A percentile compares a stretch with the other conserved stretches of the same genome.
Evolutionary conservation across 352 stramenopile species (phyloP).

Genomic region (Globisporangium sylvaticum): DNA sequence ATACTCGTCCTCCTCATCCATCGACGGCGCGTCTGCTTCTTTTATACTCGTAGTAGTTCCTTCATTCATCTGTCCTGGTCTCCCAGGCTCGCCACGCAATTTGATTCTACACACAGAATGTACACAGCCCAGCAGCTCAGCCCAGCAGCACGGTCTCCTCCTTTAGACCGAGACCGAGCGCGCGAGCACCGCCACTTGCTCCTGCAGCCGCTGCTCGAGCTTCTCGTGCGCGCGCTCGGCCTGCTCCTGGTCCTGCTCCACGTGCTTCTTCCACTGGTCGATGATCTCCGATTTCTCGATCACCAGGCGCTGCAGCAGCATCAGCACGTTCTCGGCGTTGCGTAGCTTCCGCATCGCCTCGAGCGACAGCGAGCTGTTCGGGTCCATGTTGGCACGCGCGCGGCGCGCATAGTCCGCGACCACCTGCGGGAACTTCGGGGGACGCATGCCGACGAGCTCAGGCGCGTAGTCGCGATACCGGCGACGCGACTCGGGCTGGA

Average conservation of each 20-base stretch:
- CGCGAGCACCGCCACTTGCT: slow-evolving; percentile 60
- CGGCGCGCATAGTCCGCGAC: slow-evolving; percentile 46
- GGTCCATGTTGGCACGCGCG: slow-evolving; percentile 28
- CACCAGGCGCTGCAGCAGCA: slow-evolving; percentile 78
- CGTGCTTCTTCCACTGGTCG: slow-evolving; percentile 67
- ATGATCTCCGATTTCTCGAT: slow-evolving; percentile 82
- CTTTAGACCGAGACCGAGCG: slow-evolving; percentile 57
- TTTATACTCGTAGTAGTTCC: background rate
- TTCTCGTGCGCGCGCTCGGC: slow-evolving; percentile 54
- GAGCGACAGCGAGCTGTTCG: slow-evolving; percentile 45
- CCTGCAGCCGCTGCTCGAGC: slow-evolving; percentile 63
- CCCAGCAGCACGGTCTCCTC: background rate
- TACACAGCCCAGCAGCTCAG: background rate
- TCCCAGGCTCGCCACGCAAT: background rate
- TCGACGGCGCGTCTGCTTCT: background rate
- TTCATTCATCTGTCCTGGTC: background rate
- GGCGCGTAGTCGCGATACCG: slow-evolving; percentile 67
- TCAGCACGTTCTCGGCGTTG: slow-evolving; percentile 73
- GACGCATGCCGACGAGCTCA: slow-evolving; percentile 34
- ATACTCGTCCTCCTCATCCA: background rate
- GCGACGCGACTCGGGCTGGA: slow-evolving; percentile 73
- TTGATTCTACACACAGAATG: background rate
- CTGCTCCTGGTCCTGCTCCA: slow-evolving; percentile 55
- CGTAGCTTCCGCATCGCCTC: slow-evolving; percentile 79
- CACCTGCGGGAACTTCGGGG: slow-evolving; percentile 45